Conservation (phyloP, 768 basidiomycete species). For the Lactarius hengduanensis region DNA sequence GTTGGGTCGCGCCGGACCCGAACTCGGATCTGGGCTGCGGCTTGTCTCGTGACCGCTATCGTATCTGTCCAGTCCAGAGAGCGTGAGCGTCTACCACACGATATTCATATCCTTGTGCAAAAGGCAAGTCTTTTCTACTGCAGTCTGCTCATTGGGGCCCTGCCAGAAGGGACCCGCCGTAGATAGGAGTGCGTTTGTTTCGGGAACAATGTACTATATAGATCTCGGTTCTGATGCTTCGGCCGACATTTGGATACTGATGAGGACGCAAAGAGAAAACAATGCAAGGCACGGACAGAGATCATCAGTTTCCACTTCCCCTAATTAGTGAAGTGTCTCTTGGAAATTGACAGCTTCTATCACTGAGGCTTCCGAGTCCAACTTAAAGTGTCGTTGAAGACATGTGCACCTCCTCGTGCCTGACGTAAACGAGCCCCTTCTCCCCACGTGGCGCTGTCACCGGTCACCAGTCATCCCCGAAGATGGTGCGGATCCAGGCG, state of each 20-base stretch:
- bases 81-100: background rate
- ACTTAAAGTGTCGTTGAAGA: too few species aligned
- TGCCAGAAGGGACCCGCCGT: background rate
- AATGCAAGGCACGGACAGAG: background rate
- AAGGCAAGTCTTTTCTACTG: too few species aligned
- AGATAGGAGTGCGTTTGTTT: background rate
- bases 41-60: background rate
- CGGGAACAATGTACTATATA: background rate
- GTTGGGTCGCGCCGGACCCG: background rate
- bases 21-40: background rate
- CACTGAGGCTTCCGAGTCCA: background rate
- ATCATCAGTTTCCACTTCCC: background rate
- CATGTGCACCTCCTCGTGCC: background rate
- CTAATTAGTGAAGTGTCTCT: background rate
- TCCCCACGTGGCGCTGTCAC: background rate
- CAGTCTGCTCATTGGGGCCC: background rate
- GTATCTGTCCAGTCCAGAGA: background rate
- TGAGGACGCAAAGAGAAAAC: background rate
- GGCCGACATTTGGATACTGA: background rate
- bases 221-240: background rate
- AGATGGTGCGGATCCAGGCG: background rate
- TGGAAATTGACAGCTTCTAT: background rate
- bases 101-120: too few species aligned
- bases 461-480: background rate
- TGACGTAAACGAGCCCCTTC: background rate